Conservation (phyloP, 257 asterid species). For the Capsicum rhomboideum region DNA sequence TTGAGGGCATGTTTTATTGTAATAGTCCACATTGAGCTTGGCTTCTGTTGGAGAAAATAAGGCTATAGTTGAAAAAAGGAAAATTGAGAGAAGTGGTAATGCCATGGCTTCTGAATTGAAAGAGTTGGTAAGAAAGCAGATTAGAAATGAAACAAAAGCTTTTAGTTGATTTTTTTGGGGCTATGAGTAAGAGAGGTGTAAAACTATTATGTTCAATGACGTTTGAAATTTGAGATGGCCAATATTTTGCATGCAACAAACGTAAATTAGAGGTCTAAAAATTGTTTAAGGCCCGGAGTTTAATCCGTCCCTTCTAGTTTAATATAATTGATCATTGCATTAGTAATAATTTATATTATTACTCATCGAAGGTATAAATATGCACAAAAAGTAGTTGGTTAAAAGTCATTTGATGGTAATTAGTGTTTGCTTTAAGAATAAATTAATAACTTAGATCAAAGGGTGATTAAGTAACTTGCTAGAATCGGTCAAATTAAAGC, state of each 20-base stretch:
- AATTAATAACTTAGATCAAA: neutral
- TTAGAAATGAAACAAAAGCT: neutral
- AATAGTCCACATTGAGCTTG: constrained; percentile 41
- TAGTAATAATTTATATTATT: neutral
- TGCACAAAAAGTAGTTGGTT: neutral
- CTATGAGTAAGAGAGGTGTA: neutral
- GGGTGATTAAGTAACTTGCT: neutral
- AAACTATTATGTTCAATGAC: neutral
- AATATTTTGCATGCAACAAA: constrained; percentile 1
- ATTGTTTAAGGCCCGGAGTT: neutral
- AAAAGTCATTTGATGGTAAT: neutral
- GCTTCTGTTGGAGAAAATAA: constrained; percentile 17
- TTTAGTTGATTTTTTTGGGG: neutral
- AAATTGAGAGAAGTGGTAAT: constrained; percentile 15
- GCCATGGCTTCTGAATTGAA: constrained; percentile 24
- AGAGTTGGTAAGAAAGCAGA: neutral
- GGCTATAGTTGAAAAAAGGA: constrained; percentile 19
- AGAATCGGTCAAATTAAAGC: neutral
- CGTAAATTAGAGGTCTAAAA: neutral
- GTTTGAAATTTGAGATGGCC: neutral
- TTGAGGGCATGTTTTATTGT: constrained; percentile 57
- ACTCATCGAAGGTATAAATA: neutral
- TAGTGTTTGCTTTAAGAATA: neutral
- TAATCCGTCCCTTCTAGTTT: constrained; percentile 1
- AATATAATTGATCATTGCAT: neutral